Base-by-base conservation (phyloP, 2,329 filamentous ascomycete genomes). In the Sphaerostilbella broomeana region DNA sequence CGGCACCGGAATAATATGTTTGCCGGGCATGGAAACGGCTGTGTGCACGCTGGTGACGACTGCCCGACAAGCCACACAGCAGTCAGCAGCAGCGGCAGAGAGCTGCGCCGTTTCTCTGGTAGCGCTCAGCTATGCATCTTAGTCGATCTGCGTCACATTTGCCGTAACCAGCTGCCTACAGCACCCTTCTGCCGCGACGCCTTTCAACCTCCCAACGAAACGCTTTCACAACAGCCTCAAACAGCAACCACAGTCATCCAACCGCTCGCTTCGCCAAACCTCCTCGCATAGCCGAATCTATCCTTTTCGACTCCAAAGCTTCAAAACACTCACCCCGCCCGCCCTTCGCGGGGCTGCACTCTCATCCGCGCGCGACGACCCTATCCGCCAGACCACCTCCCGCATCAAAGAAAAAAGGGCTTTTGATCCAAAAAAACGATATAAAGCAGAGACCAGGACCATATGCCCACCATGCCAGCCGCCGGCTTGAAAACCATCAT, bases 401-500 rank as follows among this genome's bases (percentile, higher is more conserved):
- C 41, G 26, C 31, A 15, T n/a, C 27, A 9, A 30, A n/a, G n/a
- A 29, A 28, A 17, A 13, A 5, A 21, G 18, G 26, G 15, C 20
- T 9, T 24, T 24, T 17, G 16, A 11, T 18, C 11, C 17, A 6
- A 15, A 29, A 30, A 32, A 1, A 10, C n/a, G n/a, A n/a, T n/a
- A n/a, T n/a, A n/a, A n/a, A n/a, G n/a, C n/a, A n/a, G n/a, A 25
- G 16, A 16, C 12, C 13, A n/a, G 12, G 9, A n/a, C 12, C 17
- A 12, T 9, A 13, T 12, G 9, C 19, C 58, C 67, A 72, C 55
- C 48, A 78, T 79, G 75, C 63, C 74, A 69, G 77, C 86, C 72
- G 88, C 92, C 55, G 92, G 92, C 62, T 81, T 98, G 59, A 97
- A 95, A 71, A 98, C 92, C 52, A 98, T 98, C 68, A 98, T 98